These are phyloP conservation scores for Closterium sp. DNA, from an alignment of 139 green algal species.

Conservation along the genomic window DNA sequence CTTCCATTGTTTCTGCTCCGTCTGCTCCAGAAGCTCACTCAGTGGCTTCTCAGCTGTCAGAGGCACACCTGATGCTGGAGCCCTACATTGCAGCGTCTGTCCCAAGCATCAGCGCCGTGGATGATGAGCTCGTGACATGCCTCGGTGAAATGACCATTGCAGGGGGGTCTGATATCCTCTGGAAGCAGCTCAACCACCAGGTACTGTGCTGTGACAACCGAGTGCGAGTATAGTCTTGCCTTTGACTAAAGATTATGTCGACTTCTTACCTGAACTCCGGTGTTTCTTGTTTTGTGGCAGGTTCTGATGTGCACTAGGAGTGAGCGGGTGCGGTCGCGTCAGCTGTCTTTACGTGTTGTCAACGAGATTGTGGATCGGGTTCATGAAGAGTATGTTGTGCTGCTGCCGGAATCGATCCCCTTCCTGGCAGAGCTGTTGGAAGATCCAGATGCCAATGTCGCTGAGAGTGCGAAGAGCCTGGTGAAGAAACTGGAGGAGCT, in stretches of 20 bases:
- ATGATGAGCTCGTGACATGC: slow-evolving; percentile 58
- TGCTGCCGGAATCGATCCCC: slow-evolving; percentile 78
- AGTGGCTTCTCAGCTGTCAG: not conserved
- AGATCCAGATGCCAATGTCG: slow-evolving; percentile 71
- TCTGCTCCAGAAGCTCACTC: not conserved
- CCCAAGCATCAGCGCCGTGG: slow-evolving; percentile 16
- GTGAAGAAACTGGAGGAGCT: slow-evolving; percentile 75
- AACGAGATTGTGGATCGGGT: slow-evolving; percentile 54
- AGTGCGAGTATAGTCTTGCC: not conserved
- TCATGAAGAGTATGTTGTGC: slow-evolving; percentile 80
- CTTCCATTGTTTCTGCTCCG: not conserved
- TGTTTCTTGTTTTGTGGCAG: not conserved
- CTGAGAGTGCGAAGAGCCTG: slow-evolving; percentile 61
- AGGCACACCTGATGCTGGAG: not conserved
- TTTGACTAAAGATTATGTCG: not conserved
- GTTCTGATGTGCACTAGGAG: slow-evolving; percentile 42
- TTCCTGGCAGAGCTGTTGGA: slow-evolving; percentile 91
- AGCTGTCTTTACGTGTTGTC: slow-evolving; percentile 12
- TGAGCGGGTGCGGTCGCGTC: slow-evolving; percentile 5
- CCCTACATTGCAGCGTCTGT: not conserved
- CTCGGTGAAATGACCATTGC: slow-evolving; percentile 70
- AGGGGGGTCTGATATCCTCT: slow-evolving; percentile 69
- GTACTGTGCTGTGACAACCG: not conserved
- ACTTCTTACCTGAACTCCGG: not conserved
- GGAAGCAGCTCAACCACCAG: slow-evolving; percentile 80